These are phyloP conservation scores for Aphanoascus verrucosus DNA, from an alignment of 2,329 filamentous ascomycete genomes.

Conservation along the genomic window DNA sequence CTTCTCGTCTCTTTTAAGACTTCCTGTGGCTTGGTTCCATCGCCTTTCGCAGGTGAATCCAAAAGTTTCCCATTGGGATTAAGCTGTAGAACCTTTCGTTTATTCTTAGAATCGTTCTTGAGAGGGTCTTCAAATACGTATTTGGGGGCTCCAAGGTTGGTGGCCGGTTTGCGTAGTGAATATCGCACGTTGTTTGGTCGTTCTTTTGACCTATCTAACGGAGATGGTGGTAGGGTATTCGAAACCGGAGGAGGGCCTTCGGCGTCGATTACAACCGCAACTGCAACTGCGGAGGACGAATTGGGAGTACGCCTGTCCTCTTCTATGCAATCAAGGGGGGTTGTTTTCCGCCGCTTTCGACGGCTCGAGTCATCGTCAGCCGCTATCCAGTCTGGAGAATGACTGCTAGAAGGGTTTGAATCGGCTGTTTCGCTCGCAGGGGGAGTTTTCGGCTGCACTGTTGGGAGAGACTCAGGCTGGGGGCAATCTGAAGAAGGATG, in stretches of 20 bases:
- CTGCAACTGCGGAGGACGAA: background rate
- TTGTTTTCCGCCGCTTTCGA: conserved; percentile 28
- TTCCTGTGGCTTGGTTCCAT: conserved; percentile 1
- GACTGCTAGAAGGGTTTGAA: too few species aligned
- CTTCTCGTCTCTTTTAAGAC: conserved; percentile 4
- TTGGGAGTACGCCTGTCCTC: background rate
- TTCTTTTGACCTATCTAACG: background rate
- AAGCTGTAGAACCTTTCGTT: conserved; percentile 38
- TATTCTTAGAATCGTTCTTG: background rate
- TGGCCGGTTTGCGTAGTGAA: background rate
- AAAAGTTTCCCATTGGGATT: conserved; percentile 36
- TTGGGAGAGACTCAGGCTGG: background rate
- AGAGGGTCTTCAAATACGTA: background rate
- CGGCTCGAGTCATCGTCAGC: conserved; percentile 27
- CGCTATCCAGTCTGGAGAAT: conserved; percentile 11
- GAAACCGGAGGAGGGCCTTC: background rate
- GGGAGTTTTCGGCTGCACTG: background rate
- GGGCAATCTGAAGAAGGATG: background rate
- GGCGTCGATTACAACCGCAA: background rate
- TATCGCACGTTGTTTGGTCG: background rate
- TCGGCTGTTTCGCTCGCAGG: background rate
- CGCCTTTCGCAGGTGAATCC: conserved; percentile 26
- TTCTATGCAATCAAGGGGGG: background rate
- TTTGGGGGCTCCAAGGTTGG: background rate
- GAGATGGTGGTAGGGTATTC: background rate